Percentiles rank a stretch among this genome's conserved stretches.
phyloP scores from a whole-genome alignment of 805 yeast genomes.

The Candida sphagnicola region DNA sequence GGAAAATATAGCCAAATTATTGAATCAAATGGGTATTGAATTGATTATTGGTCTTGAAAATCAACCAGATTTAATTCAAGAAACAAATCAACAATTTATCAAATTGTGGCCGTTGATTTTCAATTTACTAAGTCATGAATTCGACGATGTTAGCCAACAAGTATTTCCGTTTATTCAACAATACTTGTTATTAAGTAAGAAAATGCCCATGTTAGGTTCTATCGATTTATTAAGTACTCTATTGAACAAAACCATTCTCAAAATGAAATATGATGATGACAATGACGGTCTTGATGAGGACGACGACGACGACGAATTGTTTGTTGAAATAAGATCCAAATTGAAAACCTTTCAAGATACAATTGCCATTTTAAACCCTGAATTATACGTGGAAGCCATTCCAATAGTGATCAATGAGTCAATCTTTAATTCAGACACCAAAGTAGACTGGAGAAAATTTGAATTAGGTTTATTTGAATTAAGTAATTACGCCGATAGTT shows the following conservation, averaged over 20 bases:
- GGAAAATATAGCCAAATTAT: conserved; percentile 71
- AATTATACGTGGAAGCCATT: conserved; percentile 56
- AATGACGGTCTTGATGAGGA: conserved; percentile 54
- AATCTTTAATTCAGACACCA: conserved; percentile 23
- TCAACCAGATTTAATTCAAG: conserved; percentile 38
- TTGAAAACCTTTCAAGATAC: conserved; percentile 82
- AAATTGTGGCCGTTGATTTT: conserved; percentile 71
- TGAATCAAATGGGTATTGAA: conserved; percentile 73
- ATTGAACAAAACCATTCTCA: conserved; percentile 65
- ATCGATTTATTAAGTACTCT: conserved; percentile 57
- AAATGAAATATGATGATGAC: conserved; percentile 79
- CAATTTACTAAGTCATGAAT: conserved; percentile 70
- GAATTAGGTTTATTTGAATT: conserved; percentile 88
- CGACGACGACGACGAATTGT: conserved; percentile 73
- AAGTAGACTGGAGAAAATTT: conserved; percentile 68
- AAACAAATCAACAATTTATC: conserved; percentile 44
- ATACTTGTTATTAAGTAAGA: conserved; percentile 68
- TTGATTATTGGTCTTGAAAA: conserved; percentile 59
- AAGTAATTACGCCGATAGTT: conserved; percentile 71
- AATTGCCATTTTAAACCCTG: conserved; percentile 54
- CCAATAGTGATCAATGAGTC: conserved; percentile 57
- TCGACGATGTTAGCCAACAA: conserved; percentile 83
- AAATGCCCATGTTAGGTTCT: conserved; percentile 32
- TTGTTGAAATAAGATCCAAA: conserved; percentile 71
- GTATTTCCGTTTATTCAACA: conserved; percentile 78